Evolutionary conservation across 176 grass and related monocot species (phyloP), one percentile per base, ranked within the genome.

Genomic region (Cenchrus americanus): DNA sequence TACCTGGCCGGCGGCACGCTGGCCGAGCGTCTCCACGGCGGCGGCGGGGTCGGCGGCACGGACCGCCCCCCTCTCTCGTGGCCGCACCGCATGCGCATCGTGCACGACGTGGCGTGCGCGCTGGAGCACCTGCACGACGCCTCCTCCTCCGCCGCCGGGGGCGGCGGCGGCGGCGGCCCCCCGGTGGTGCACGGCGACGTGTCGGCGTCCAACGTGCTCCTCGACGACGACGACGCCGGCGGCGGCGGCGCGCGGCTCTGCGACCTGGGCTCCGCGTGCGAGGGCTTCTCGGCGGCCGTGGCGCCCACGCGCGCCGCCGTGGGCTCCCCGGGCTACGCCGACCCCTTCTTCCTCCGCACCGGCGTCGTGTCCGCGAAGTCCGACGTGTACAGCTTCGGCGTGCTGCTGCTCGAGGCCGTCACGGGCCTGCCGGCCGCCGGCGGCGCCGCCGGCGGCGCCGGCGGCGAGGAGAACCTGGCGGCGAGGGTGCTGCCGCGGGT

Each of bases 301-400:
- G 69, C 88, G 2, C 70, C 89, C 0, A 75, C 79, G 5, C 73
- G 84, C 17, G 61, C 86, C 1, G 83, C 79, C 59, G 89, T 95
- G n/a, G 92, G 90, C 9, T 95, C 95, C 3, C 95, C 92, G 46
- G 95, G 95, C 3, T 98, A 98, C 88, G 51, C 63, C 32, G 95
- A 98, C 76, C 95, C 95, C 5, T 90, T 88, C 87, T 98, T 89
- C 89, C 88, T 98, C 75, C 95, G 90, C 26, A 95, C 95, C 7
- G 95, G 95, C 80, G 77, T 98, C 76, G 86, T 84, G 26, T 95
- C 95, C 22, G 92, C 88, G 78, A 93, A 88, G 53, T 93, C 84
- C 22, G 95, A 98, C 54, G 87, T 95, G 5, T 98, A 95, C 79
- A 89, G 90, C 89, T 98, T 98, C 78, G 95, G 95, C 10, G 95